phyloP scores from a whole-genome alignment of 164 flowering plant species.

The Tinospora cordifolia region DNA sequence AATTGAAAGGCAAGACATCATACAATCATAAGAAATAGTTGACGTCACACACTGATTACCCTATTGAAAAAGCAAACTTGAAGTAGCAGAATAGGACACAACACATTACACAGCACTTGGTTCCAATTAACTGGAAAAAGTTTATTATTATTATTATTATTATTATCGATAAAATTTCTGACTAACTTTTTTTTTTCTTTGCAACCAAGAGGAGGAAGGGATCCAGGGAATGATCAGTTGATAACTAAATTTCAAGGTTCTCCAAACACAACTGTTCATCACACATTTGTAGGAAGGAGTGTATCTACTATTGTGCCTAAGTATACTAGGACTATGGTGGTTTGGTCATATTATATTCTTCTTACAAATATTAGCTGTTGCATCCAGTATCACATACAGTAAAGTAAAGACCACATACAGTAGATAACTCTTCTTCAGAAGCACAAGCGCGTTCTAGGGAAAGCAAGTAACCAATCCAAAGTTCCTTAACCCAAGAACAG shows the following conservation, averaged over 20 bases:
- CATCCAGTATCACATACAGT: too few relatives aligned
- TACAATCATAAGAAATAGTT: too few relatives aligned
- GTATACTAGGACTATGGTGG: too few relatives aligned
- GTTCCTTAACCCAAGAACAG: conserved; percentile 85
- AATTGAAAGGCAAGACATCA: background rate
- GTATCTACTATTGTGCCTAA: background rate
- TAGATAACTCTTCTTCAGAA: conserved; percentile 57
- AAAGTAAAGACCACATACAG: conserved; percentile 39
- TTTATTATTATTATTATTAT: background rate
- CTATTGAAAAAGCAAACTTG: background rate
- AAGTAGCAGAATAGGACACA: background rate
- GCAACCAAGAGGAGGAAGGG: too few relatives aligned
- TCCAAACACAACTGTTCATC: background rate
- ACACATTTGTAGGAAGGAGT: background rate
- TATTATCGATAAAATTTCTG: background rate
- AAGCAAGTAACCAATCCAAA: conserved; percentile 80
- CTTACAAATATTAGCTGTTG: background rate
- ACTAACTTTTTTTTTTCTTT: too few relatives aligned
- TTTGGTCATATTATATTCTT: too few relatives aligned
- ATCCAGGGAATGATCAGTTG: background rate
- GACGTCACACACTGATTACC: background rate
- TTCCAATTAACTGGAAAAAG: background rate
- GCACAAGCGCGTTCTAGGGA: conserved; percentile 62
- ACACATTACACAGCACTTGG: background rate
- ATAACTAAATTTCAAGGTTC: background rate